Conservation (phyloP, 2,329 filamentous ascomycete species). For the Penicillium aurantiogriseum region DNA sequence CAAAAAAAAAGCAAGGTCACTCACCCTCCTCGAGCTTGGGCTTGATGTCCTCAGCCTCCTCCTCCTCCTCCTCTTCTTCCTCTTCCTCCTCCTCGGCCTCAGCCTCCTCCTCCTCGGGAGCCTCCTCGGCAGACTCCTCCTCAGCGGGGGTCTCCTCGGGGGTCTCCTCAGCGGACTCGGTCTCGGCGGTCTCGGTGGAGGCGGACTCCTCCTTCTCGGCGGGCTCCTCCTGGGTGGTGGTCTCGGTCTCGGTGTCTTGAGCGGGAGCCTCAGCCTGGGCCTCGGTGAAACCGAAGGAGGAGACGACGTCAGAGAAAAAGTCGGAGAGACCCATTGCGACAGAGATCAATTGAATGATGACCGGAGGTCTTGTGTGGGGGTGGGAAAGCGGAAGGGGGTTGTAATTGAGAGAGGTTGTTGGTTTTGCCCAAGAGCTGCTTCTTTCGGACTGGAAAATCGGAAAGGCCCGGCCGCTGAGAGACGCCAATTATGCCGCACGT, state of each 20-base stretch:
- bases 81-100: conserved; percentile 65
- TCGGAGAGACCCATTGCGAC: conserved; percentile 62
- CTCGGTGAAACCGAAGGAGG: conserved; percentile 62
- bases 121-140: conserved; percentile 50
- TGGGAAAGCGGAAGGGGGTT: conserved; percentile 28
- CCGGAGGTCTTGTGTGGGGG: conserved; percentile 27
- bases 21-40: conserved; percentile 87
- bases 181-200: conserved; percentile 32
- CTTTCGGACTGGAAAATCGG: conserved; percentile 42
- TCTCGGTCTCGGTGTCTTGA: conserved; percentile 49
- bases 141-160: conserved; percentile 50
- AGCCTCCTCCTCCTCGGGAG: conserved; percentile 54
- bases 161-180: conserved; percentile 42
- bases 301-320: conserved; percentile 63
- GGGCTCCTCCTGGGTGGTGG: conserved; percentile 45
- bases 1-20: conserved; percentile 40
- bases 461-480: conserved; percentile 40
- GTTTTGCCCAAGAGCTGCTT: conserved; percentile 35
- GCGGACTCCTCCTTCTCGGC: conserved; percentile 38
- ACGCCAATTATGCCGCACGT: conserved; percentile 40
- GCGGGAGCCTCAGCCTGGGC: conserved; percentile 60
- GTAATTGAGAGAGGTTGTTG: conserved; percentile 35
- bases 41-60: conserved; percentile 81
- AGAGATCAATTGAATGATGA: conserved; percentile 34
- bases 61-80: conserved; percentile 75